Conservation (phyloP, 306 rosid species). For the Trichosanthes cucumerina region DNA sequence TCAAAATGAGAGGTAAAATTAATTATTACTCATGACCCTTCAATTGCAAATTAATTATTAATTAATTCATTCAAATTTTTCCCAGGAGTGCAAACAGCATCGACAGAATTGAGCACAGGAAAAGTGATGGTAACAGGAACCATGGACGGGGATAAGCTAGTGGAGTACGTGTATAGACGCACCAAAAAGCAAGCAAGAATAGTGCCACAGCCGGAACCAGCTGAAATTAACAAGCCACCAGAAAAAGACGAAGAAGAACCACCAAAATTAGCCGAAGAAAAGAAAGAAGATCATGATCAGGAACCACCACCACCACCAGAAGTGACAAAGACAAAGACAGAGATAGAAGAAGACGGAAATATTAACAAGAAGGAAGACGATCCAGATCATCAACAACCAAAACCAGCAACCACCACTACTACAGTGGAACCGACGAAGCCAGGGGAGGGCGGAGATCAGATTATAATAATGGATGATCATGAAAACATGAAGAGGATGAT, state of each 20-base stretch:
- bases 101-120: slow-evolving; percentile 55
- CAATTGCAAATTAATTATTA: no score
- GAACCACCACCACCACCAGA: slow-evolving; percentile 21
- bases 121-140: slow-evolving; percentile 73
- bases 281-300: slow-evolving; percentile 22
- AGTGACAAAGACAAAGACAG: slow-evolving; percentile 25
- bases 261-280: slow-evolving; percentile 33
- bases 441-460: slow-evolving; percentile 15
- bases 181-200: slow-evolving; percentile 82
- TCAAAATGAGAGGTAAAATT: slow-evolving; percentile 81
- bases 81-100: slow-evolving; percentile 73
- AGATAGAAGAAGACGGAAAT: slow-evolving; percentile 14
- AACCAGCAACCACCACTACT: background rate
- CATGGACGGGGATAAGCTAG: slow-evolving; percentile 77
- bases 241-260: slow-evolving; percentile 12
- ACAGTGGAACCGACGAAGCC: background rate
- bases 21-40: no score
- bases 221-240: slow-evolving; percentile 13
- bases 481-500: slow-evolving; percentile 73
- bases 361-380: background rate
- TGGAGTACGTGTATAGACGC: slow-evolving; percentile 71
- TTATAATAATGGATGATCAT: slow-evolving; percentile 12
- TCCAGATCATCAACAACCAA: slow-evolving; percentile 5
- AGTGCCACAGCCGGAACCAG: slow-evolving; percentile 60
- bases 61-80: no score